phyloP scores from a whole-genome alignment of 1,284 basidiomycete species.

The Boletus semigastroideus region DNA sequence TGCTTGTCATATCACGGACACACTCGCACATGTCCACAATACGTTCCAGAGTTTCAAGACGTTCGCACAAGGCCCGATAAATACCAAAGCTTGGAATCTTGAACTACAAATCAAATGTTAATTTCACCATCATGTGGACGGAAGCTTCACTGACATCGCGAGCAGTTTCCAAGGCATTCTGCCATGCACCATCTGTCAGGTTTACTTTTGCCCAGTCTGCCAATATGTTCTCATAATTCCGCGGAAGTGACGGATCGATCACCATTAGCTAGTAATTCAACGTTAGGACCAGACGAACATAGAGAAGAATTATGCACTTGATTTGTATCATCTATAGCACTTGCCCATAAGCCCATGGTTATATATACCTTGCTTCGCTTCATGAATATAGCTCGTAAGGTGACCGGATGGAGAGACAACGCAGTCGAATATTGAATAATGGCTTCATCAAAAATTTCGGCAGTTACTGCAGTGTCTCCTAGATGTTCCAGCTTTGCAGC shows the following conservation, averaged over 20 bases:
- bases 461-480: background rate
- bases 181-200: background rate
- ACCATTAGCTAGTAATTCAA: background rate
- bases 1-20: background rate
- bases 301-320: background rate
- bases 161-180: background rate
- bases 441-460: background rate
- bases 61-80: background rate
- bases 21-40: background rate
- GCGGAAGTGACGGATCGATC: background rate
- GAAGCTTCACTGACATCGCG: background rate
- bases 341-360: background rate
- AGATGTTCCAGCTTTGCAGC: background rate
- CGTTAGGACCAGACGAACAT: background rate
- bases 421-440: background rate
- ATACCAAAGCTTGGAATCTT: background rate
- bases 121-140: no score
- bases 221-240: background rate
- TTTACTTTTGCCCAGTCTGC: background rate
- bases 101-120: background rate
- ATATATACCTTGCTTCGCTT: slow-evolving; percentile 1
- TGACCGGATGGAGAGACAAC: background rate
- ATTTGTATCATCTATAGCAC: background rate
- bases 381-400: background rate
- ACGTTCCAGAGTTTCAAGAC: background rate